Conservation (phyloP, 805 yeast genomes). For the Cyberlindnera veronae region DNA sequence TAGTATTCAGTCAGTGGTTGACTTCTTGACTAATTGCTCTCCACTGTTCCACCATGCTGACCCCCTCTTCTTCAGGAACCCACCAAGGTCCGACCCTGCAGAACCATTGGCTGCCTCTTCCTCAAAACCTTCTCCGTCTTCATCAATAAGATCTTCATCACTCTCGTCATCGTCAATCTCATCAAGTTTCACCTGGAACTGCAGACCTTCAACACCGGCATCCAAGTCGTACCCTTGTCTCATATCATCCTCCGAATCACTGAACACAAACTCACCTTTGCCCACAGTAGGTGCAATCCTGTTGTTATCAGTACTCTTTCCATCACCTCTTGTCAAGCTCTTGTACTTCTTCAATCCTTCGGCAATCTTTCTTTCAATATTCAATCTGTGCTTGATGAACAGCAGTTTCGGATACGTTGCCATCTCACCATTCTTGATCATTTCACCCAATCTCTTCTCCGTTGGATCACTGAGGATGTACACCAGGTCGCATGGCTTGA, state of each 20-base stretch:
- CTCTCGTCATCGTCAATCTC: slow-evolving; percentile 9
- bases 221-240: slow-evolving; percentile 2
- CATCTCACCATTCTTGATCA: slow-evolving; percentile 60
- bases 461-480: slow-evolving; percentile 68
- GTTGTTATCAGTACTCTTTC: no score
- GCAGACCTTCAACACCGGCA: slow-evolving; percentile 10
- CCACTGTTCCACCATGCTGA: no score
- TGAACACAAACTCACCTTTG: slow-evolving; percentile 2
- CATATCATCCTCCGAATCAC: slow-evolving; percentile 13
- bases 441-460: slow-evolving; percentile 48
- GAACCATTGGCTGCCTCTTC: slow-evolving; percentile 6
- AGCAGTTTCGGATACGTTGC: slow-evolving; percentile 63
- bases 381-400: slow-evolving; percentile 60
- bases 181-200: slow-evolving; percentile 17
- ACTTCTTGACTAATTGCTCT: no score
- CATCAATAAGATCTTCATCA: no score
- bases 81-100: no score
- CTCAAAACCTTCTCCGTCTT: slow-evolving; percentile 14
- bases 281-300: background rate
- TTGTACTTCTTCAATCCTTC: slow-evolving; percentile 39
- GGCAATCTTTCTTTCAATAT: slow-evolving; percentile 63
- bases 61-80: no score
- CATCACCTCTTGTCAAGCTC: slow-evolving; percentile 4
- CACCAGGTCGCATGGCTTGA: slow-evolving; percentile 53
- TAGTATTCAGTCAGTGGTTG: no score